Conservation (phyloP, 1,284 basidiomycete species). For the Trametes sp. region DNA sequence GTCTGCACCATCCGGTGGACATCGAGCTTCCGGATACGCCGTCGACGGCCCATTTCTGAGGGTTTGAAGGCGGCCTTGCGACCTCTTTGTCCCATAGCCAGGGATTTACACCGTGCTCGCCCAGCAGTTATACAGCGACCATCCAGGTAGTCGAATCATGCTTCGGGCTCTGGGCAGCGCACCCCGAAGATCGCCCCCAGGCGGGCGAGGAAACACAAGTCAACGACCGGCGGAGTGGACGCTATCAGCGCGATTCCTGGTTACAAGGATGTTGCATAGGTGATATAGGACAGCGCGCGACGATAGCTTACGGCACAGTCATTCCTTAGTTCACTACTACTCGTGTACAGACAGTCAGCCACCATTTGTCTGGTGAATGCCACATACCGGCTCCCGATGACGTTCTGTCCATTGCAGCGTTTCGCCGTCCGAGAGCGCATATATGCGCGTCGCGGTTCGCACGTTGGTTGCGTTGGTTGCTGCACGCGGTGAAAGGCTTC, state of each 20-base stretch:
- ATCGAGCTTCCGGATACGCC: constrained; percentile 10
- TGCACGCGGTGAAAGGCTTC: not conserved
- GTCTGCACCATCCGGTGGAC: not conserved
- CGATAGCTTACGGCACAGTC: not conserved
- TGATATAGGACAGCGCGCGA: not conserved
- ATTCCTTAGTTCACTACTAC: not conserved
- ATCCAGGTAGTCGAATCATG: too few species aligned
- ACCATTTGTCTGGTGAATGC: not conserved
- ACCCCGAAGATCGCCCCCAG: too few species aligned
- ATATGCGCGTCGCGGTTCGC: not conserved
- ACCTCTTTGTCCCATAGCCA: too few species aligned
- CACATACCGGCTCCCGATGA: not conserved
- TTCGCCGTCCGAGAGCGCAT: not conserved
- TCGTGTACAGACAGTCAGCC: not conserved
- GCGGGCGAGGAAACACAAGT: too few species aligned
- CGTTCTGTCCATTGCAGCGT: not conserved
- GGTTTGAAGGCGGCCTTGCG: too few species aligned
- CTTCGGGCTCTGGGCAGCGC: too few species aligned
- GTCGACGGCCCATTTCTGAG: not conserved
- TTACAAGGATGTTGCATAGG: not conserved
- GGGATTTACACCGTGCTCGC: too few species aligned
- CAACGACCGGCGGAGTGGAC: too few species aligned
- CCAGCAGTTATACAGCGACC: too few species aligned
- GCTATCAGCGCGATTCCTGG: too few species aligned
- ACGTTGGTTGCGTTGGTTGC: not conserved